A percentile compares a stretch with the other conserved stretches of the same genome.
phyloP scores from a whole-genome alignment of 129 eudicot species.

The Helichrysum umbraculigerum region DNA sequence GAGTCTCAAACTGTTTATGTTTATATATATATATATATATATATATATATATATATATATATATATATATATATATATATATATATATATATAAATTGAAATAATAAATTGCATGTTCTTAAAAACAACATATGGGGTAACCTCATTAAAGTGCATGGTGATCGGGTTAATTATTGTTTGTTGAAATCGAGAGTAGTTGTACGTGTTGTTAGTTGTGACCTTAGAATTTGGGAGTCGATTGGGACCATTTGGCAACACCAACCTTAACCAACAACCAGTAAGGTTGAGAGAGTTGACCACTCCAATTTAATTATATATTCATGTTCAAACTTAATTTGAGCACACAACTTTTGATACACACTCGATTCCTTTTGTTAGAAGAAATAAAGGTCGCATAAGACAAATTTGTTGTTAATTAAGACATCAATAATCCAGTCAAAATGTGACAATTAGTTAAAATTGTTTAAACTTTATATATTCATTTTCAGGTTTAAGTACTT shows the following conservation, averaged over 20 bases:
- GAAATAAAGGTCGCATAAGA: neutral
- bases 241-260: no score
- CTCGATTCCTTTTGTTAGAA: neutral
- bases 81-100: no score
- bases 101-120: neutral
- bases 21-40: no score
- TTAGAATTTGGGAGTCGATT: conserved; percentile 4
- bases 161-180: neutral
- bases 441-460: neutral
- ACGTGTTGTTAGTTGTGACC: neutral
- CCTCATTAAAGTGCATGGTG: conserved; percentile 10
- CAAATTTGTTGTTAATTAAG: neutral
- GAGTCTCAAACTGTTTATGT: no score
- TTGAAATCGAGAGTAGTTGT: conserved; percentile 18
- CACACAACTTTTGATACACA: conserved; percentile 6
- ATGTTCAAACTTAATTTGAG: conserved; percentile 7
- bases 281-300: conserved; percentile 19
- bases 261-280: conserved; percentile 33
- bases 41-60: no score
- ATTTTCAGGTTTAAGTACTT: no score
- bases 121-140: neutral
- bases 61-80: no score
- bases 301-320: conserved; percentile 5
- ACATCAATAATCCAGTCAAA: conserved; percentile 11
- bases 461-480: neutral